phyloP scores from a whole-genome alignment of 2,329 filamentous ascomycete species.

The Bipolaris sorokiniana region DNA sequence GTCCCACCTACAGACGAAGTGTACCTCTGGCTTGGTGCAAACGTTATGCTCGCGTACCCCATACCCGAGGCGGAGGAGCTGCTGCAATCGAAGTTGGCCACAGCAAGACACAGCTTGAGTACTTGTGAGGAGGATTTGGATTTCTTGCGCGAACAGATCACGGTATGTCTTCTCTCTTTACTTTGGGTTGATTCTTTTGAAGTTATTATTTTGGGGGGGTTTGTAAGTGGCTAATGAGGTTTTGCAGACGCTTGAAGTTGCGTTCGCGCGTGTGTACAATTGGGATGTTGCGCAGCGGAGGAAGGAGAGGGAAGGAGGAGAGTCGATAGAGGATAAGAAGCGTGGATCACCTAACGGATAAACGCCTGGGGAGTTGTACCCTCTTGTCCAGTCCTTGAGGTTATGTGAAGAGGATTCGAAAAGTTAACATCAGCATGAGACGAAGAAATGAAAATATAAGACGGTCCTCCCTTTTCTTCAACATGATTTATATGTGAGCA shows the following conservation, averaged over 20 bases:
- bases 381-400: not conserved
- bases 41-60: slow-evolving; percentile 96
- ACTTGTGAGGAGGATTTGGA: slow-evolving; percentile 97
- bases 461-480: not conserved
- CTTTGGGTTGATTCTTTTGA: no score
- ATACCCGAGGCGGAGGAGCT: slow-evolving; percentile 84
- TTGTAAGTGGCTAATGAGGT: slow-evolving; percentile 20
- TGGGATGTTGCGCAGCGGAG: slow-evolving; percentile 97
- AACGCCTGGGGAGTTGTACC: not conserved
- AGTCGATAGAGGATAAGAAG: slow-evolving; percentile 54
- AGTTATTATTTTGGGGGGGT: not conserved
- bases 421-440: not conserved
- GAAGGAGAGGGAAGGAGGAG: slow-evolving; percentile 75
- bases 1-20: slow-evolving; percentile 87
- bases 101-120: slow-evolving; percentile 78
- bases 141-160: slow-evolving; percentile 95
- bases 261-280: slow-evolving; percentile 96
- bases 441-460: not conserved
- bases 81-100: slow-evolving; percentile 75
- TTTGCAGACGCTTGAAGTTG: slow-evolving; percentile 89
- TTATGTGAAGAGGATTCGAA: not conserved
- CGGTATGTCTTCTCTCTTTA: slow-evolving; percentile 58
- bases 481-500: not conserved
- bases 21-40: slow-evolving; percentile 97
- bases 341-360: slow-evolving; percentile 31